phyloP scores from a whole-genome alignment of 352 stramenopile species.

The Phytophthora pseudosyringae region DNA sequence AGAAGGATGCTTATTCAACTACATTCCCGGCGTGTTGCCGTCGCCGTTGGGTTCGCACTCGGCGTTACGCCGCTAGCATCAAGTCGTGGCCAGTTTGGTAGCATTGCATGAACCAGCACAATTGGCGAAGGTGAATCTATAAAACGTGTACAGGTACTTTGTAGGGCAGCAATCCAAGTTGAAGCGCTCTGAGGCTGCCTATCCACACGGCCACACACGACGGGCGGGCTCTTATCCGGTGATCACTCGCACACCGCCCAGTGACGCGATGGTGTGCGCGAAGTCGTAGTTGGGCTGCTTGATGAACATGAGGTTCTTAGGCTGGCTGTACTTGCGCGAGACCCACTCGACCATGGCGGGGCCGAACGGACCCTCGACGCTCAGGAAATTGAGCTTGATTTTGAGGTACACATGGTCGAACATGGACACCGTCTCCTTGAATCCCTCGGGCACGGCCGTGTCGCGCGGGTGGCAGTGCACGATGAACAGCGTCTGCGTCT shows the following conservation, averaged over 20 bases:
- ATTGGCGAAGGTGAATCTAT: not conserved
- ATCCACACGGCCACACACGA: not conserved
- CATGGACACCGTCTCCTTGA: constrained; percentile 89
- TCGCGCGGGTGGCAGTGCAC: constrained; percentile 89
- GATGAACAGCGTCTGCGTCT: constrained; percentile 91
- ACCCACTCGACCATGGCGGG: constrained; percentile 94
- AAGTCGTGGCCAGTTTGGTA: not conserved
- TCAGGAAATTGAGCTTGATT: constrained; percentile 94
- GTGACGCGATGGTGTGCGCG: constrained; percentile 91
- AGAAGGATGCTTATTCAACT: no score
- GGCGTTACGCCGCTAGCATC: not conserved
- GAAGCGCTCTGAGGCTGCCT: constrained; percentile 17
- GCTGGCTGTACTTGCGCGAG: constrained; percentile 87
- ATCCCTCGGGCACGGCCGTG: constrained; percentile 61
- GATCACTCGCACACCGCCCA: constrained; percentile 93
- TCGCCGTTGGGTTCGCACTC: not conserved
- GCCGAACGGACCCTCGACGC: constrained; percentile 86
- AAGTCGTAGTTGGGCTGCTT: constrained; percentile 96
- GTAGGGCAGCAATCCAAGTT: constrained; percentile 11
- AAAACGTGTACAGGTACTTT: not conserved
- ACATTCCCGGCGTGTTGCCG: not conserved
- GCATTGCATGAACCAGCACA: no score
- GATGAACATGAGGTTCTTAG: constrained; percentile 97
- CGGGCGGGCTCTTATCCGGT: constrained; percentile 57
- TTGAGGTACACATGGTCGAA: constrained; percentile 96